These are phyloP conservation scores for Martensiomyces pterosporus DNA, from an alignment of 192 early-diverging fungal genomes.

Conservation along the genomic window DNA sequence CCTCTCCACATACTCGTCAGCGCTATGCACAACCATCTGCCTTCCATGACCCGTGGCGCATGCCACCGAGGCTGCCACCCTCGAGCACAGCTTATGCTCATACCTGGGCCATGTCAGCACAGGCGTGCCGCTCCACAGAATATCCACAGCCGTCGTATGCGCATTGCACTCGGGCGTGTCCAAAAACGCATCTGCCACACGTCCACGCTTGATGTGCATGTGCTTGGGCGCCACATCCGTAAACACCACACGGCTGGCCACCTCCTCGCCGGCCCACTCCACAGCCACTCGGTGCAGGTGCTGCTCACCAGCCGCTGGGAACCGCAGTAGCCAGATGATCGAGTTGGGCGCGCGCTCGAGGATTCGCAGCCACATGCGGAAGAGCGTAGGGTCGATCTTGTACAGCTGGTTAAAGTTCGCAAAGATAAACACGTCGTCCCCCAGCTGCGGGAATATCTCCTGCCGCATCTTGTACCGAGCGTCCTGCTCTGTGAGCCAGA, in stretches of 20 bases:
- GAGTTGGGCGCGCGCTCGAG: constrained; percentile 74
- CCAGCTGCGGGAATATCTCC: constrained; percentile 77
- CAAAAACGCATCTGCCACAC: constrained; percentile 86
- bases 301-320: constrained; percentile 81
- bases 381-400: constrained; percentile 89
- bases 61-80: constrained; percentile 84
- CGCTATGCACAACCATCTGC: constrained; percentile 62
- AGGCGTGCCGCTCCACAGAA: constrained; percentile 91
- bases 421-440: constrained; percentile 84
- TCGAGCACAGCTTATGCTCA: constrained; percentile 84
- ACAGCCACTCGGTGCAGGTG: constrained; percentile 67
- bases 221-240: constrained; percentile 83
- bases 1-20: constrained; percentile 61
- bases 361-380: constrained; percentile 81
- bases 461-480: constrained; percentile 78
- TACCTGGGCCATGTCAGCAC: constrained; percentile 86
- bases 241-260: constrained; percentile 79
- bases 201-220: constrained; percentile 86
- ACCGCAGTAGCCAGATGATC: constrained; percentile 87
- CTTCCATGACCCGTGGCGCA: constrained; percentile 72
- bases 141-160: constrained; percentile 93
- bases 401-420: constrained; percentile 97
- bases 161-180: constrained; percentile 97
- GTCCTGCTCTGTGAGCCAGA: constrained; percentile 77
- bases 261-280: constrained; percentile 70